Evolutionary conservation across 2,329 filamentous ascomycete species (phyloP), one percentile per base, ranked within the genome.

Genomic region (Pseudogymnoascus sp.): DNA sequence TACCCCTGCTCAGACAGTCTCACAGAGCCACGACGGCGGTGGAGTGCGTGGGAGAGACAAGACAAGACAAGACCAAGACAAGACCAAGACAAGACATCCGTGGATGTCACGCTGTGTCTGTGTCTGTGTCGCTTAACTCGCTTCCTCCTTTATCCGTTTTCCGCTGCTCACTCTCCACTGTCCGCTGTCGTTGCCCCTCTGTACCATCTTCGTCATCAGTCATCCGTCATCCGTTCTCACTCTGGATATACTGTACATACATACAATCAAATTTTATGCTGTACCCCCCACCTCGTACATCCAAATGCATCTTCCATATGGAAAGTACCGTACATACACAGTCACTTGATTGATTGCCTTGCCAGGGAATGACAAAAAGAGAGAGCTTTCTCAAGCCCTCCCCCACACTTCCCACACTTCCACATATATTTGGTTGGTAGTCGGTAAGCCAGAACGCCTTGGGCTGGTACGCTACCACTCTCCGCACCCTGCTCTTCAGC

Each of bases 401-500:
- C 49, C 49, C 49, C 45, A 55, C 45, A 55, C 45, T 55, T 55
- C 14, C 28, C 49, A 55, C 49, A 14, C 28, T 55, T 55, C 49
- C 14, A 7, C n/a, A 55, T 55, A 55, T 35, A 55, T 55, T 55
- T 55, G 28, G 49, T 55, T 33, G 28, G 28, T 55, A 33, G 28
- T n/a, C n/a, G 49, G 28, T 12, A 33, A 55, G 49, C 49, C 49
- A 55, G 49, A 55, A 55, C 49, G 49, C 49, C 28, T 55, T 55
- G 49, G 49, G 49, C 49, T 55, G 49, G 49, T 55, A 55, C 49
- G 49, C n/a, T 55, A 55, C 49, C 28, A 55, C 49, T 55, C 28
- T 55, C 49, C 49, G 49, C 28, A 55, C 49, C 49, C 49, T 55
- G 49, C 49, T 55, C 49, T 55, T 55, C 49, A 55, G 49, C 49